Evolutionary conservation across 495 filamentous ascomycete species (phyloP).

Genomic region (Talaromyces thailandensis): DNA sequence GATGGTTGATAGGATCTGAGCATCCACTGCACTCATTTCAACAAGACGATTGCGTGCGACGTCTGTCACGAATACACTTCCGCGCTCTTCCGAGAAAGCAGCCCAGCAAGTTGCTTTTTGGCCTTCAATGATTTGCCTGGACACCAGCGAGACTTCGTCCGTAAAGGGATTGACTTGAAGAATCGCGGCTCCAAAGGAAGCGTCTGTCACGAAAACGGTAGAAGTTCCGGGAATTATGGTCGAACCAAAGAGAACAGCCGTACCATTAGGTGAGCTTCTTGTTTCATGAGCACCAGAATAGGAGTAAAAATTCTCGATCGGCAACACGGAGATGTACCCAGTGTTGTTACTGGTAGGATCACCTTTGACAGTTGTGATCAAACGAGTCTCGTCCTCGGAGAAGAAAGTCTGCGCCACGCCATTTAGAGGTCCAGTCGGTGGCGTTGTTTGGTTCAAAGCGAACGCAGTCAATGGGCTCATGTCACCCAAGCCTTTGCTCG

Average conservation of each 20-base stretch:
- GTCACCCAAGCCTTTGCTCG: conserved; percentile 20
- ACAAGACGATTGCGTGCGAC: conserved; percentile 45
- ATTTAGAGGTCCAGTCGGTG: conserved; percentile 44
- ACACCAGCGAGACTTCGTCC: conserved; percentile 41
- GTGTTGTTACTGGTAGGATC: conserved; percentile 40
- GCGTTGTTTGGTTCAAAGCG: conserved; percentile 13
- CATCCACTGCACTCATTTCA: conserved; percentile 27
- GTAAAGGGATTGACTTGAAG: conserved; percentile 22
- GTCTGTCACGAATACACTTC: not conserved
- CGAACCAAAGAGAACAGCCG: conserved; percentile 46
- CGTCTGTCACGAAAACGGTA: conserved; percentile 44
- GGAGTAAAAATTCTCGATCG: conserved; percentile 21
- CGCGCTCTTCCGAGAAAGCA: not conserved
- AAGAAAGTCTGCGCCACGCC: conserved; percentile 49
- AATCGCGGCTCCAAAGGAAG: conserved; percentile 41
- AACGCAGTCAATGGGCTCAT: conserved; percentile 6
- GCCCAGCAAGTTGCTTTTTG: not conserved
- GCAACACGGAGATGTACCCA: conserved; percentile 42
- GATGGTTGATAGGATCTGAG: conserved; percentile 23
- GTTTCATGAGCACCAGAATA: conserved; percentile 7
- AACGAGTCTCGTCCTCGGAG: conserved; percentile 36
- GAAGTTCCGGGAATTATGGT: conserved; percentile 27
- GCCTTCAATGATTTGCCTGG: not conserved
- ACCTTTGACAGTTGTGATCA: conserved; percentile 51
- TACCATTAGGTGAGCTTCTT: conserved; percentile 35